These are phyloP conservation scores for Blakeslea trispora DNA, from an alignment of 371 early-diverging fungal species.

Conservation along the genomic window DNA sequence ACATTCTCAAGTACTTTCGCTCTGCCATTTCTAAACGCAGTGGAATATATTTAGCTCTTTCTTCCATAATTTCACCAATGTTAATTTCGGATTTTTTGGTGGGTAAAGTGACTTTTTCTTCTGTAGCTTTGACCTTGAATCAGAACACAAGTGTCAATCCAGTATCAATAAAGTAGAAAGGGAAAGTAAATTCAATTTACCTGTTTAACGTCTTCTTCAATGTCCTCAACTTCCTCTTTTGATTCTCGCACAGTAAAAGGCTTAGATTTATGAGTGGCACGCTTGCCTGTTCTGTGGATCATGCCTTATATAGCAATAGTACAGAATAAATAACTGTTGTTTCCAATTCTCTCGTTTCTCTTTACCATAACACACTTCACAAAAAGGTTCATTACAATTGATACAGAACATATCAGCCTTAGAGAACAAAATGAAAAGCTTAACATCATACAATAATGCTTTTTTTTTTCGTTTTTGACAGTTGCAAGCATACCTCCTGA, in stretches of 20 bases:
- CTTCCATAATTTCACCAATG: constrained; percentile 75
- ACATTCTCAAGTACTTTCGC: constrained; percentile 86
- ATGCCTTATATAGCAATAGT: constrained; percentile 42
- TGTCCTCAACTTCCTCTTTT: neutral
- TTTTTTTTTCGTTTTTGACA: neutral
- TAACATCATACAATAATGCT: too few relatives aligned
- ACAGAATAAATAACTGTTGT: neutral
- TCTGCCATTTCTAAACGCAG: constrained; percentile 85
- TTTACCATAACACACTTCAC: constrained; percentile 85
- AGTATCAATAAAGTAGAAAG: too few relatives aligned
- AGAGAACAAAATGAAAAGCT: too few relatives aligned
- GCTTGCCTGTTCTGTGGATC: constrained; percentile 87
- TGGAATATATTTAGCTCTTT: constrained; percentile 89
- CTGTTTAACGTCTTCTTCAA: constrained; percentile 7
- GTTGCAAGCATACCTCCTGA: constrained; percentile 47
- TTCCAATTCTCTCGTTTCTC: neutral
- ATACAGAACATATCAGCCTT: constrained; percentile 68
- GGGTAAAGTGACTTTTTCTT: constrained; percentile 25
- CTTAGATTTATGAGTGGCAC: constrained; percentile 60
- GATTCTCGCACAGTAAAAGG: constrained; percentile 15
- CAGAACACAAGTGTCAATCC: too few relatives aligned
- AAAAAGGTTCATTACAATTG: constrained; percentile 83
- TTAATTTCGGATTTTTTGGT: constrained; percentile 22
- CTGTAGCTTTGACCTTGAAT: neutral
- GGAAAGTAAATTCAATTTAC: neutral